A percentile compares a stretch with the other conserved stretches of the same genome.
Conservation (phyloP, 495 filamentous ascomycete genomes). For the Aspergillus sclerotioniger region DNA sequence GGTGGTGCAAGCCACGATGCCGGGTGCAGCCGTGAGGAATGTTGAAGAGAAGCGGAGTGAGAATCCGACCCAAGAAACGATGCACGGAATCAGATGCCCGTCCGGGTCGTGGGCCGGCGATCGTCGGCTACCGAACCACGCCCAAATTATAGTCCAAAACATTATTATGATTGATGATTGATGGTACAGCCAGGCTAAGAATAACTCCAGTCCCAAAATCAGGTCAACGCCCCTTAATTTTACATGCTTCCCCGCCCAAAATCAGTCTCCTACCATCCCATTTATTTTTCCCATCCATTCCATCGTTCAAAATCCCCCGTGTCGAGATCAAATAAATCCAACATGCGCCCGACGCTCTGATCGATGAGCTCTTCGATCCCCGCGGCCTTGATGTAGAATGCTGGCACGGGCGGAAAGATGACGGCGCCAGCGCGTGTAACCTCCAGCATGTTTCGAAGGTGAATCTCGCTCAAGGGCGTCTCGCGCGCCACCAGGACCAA, state of each 20-base stretch:
- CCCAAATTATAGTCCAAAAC: neutral
- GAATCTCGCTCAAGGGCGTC: conserved; percentile 46
- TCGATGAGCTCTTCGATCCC: conserved; percentile 39
- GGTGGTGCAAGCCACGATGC: too few species aligned
- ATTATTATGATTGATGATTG: neutral
- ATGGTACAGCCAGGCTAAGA: too few species aligned
- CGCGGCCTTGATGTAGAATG: conserved; percentile 37
- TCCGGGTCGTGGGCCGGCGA: too few species aligned
- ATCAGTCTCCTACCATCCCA: neutral
- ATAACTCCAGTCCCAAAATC: neutral
- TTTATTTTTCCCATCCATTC: conserved; percentile 36
- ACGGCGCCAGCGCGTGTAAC: conserved; percentile 36
- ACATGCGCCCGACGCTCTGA: conserved; percentile 44
- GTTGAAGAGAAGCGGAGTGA: too few species aligned
- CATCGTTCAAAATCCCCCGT: conserved; percentile 42
- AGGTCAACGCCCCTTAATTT: neutral
- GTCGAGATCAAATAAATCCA: conserved; percentile 47
- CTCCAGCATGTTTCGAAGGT: conserved; percentile 45
- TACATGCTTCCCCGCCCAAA: neutral
- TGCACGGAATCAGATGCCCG: too few species aligned
- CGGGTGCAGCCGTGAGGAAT: too few species aligned
- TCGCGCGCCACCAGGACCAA: conserved; percentile 44
- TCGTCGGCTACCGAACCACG: neutral
- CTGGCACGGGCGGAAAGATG: conserved; percentile 45
- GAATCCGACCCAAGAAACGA: too few species aligned